These are phyloP conservation scores for Rhodotorula sp. DNA, from an alignment of 1,284 basidiomycete species.

Conservation along the genomic window DNA sequence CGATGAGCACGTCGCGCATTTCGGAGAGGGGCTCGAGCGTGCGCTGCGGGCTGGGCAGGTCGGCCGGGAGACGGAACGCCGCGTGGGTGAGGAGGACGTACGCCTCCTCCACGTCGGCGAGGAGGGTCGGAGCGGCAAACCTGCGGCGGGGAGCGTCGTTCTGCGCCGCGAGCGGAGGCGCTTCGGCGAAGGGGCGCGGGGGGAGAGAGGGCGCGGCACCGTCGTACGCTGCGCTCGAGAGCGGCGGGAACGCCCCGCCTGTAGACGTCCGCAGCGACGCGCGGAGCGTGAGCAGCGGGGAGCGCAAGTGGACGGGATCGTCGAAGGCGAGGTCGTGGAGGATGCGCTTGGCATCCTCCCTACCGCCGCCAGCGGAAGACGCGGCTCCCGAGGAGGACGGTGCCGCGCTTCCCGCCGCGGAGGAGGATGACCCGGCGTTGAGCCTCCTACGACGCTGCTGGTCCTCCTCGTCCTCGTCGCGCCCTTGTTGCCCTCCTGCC, in stretches of 20 bases:
- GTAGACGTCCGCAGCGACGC: constrained; percentile 18
- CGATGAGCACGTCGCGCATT: constrained; percentile 2
- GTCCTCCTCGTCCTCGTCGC: not conserved
- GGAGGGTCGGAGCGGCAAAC: constrained; percentile 6
- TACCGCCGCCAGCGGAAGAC: not conserved
- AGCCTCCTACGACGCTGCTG: not conserved
- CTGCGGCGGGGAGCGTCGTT: not conserved
- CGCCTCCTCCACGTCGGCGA: constrained; percentile 35
- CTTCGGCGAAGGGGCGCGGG: not conserved
- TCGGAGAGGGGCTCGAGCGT: constrained; percentile 25
- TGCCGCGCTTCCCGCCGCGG: no score
- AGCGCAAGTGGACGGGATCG: constrained; percentile 16
- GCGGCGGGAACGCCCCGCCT: not conserved
- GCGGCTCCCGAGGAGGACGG: not conserved
- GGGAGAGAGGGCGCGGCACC: not conserved
- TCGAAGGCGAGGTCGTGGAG: constrained; percentile 1
- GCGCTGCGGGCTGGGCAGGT: not conserved
- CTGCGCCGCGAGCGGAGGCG: not conserved
- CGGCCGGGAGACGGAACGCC: constrained; percentile 19
- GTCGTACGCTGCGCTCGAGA: not conserved
- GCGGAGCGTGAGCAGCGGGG: constrained; percentile 23
- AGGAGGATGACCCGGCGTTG: not conserved
- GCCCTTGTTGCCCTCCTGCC: not conserved
- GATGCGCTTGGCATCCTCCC: not conserved
- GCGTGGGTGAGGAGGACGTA: constrained; percentile 29